A percentile compares a stretch with the other conserved stretches of the same genome.
These are phyloP conservation scores for Candida insectorum DNA, from an alignment of 805 yeast species.

Conservation along the genomic window DNA sequence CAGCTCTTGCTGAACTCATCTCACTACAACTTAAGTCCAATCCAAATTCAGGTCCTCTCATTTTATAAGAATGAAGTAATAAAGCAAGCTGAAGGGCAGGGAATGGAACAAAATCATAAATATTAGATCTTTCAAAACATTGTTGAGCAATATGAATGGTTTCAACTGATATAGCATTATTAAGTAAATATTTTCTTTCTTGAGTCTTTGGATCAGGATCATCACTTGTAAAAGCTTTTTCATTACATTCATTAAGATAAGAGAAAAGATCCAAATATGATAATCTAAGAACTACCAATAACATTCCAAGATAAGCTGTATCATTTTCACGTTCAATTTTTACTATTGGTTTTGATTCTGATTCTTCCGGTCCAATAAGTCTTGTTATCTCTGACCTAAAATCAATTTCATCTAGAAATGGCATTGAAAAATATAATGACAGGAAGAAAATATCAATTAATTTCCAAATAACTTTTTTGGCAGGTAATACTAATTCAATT, in stretches of 20 bases:
- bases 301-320: conserved; percentile 27
- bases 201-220: conserved; percentile 19
- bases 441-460: conserved; percentile 57
- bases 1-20: background rate
- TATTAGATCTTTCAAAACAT: conserved; percentile 32
- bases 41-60: conserved; percentile 8
- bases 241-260: conserved; percentile 24
- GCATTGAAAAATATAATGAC: conserved; percentile 59
- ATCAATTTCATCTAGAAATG: conserved; percentile 57
- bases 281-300: conserved; percentile 29
- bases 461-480: conserved; percentile 50
- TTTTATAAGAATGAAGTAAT: conserved; percentile 1
- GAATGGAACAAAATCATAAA: conserved; percentile 18
- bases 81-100: conserved; percentile 39
- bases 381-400: conserved; percentile 40
- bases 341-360: conserved; percentile 4
- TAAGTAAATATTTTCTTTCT: conserved; percentile 23
- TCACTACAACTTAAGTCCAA: conserved; percentile 1
- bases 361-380: conserved; percentile 36
- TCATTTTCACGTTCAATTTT: conserved; percentile 26
- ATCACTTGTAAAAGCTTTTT: conserved; percentile 17
- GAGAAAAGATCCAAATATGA: conserved; percentile 32
- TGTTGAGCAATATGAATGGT: conserved; percentile 8
- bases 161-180: conserved; percentile 27
- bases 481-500: conserved; percentile 47